phyloP scores from a whole-genome alignment of 2,329 filamentous ascomycete genomes.

The Claviceps africana region DNA sequence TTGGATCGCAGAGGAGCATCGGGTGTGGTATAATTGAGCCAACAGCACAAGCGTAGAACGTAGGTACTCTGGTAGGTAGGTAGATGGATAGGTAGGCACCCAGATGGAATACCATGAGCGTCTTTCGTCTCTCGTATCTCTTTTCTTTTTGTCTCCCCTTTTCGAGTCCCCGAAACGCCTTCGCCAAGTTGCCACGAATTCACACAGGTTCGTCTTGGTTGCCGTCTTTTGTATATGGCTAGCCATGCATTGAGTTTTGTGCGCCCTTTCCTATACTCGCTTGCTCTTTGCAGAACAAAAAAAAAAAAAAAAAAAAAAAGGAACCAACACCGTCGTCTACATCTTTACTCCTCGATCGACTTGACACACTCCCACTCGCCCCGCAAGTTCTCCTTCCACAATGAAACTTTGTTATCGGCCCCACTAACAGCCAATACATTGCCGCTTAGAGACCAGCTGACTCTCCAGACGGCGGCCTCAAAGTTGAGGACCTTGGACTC shows the following conservation, averaged over 20 bases:
- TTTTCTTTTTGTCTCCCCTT: constrained; percentile 5
- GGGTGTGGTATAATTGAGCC: background rate
- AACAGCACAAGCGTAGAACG: background rate
- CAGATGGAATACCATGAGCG: background rate
- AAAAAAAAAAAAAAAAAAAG: background rate
- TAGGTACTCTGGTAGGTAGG: background rate
- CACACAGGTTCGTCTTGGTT: background rate
- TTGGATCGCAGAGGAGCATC: background rate
- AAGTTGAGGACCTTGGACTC: constrained; percentile 74
- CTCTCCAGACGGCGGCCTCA: constrained; percentile 82
- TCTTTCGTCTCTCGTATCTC: constrained; percentile 13
- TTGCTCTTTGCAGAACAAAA: background rate
- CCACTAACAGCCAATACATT: constrained; percentile 91
- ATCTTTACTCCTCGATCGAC: constrained; percentile 70
- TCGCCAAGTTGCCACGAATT: constrained; percentile 10
- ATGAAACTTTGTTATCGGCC: constrained; percentile 87
- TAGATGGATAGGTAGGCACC: background rate
- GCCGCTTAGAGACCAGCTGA: constrained; percentile 94
- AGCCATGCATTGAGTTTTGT: background rate
- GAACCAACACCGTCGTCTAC: background rate
- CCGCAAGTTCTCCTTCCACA: constrained; percentile 97
- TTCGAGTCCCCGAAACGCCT: constrained; percentile 22
- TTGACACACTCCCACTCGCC: constrained; percentile 97
- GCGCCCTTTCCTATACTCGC: background rate
- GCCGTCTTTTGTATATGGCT: background rate